These are phyloP conservation scores for Penicillium bovifimosum DNA, from an alignment of 495 filamentous ascomycete genomes.

Conservation along the genomic window DNA sequence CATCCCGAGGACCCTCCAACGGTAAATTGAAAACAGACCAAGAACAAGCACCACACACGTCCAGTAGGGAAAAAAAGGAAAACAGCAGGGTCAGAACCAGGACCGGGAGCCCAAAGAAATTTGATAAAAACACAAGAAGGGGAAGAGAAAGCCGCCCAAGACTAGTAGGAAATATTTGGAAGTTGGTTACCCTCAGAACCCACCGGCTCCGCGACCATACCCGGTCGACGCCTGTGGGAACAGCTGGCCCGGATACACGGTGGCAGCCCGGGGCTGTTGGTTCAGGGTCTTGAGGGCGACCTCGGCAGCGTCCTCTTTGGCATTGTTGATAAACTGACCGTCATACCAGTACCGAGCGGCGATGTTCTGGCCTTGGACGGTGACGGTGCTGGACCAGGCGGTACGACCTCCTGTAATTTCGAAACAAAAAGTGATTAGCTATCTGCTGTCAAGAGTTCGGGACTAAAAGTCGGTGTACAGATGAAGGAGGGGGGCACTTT, in stretches of 20 bases:
- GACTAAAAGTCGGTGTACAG: slow-evolving; percentile 40
- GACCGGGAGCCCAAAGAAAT: neutral
- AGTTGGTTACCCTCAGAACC: slow-evolving; percentile 10
- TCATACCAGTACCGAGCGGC: slow-evolving; percentile 87
- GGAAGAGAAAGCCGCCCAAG: slow-evolving; percentile 25
- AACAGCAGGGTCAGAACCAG: neutral
- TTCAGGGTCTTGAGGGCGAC: slow-evolving; percentile 51
- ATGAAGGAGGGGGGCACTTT: slow-evolving; percentile 4
- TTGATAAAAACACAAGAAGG: slow-evolving; percentile 17
- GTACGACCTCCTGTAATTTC: slow-evolving; percentile 70
- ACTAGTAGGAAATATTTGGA: slow-evolving; percentile 18
- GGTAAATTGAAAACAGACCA: slow-evolving; percentile 2
- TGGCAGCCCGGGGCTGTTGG: slow-evolving; percentile 19
- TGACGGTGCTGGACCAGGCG: slow-evolving; percentile 77
- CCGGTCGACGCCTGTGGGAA: slow-evolving; percentile 12
- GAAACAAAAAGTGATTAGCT: slow-evolving; percentile 19
- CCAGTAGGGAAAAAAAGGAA: neutral
- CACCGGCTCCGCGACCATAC: slow-evolving; percentile 16
- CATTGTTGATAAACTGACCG: slow-evolving; percentile 77
- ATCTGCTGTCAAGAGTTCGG: slow-evolving; percentile 20
- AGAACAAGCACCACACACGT: slow-evolving; percentile 1
- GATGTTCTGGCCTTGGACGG: slow-evolving; percentile 49
- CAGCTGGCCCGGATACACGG: slow-evolving; percentile 26
- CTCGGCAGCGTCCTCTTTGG: slow-evolving; percentile 86
- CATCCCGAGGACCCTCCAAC: neutral